Base-by-base conservation (phyloP, 2,329 filamentous ascomycete genomes). In the Elsinoe ampelina region DNA sequence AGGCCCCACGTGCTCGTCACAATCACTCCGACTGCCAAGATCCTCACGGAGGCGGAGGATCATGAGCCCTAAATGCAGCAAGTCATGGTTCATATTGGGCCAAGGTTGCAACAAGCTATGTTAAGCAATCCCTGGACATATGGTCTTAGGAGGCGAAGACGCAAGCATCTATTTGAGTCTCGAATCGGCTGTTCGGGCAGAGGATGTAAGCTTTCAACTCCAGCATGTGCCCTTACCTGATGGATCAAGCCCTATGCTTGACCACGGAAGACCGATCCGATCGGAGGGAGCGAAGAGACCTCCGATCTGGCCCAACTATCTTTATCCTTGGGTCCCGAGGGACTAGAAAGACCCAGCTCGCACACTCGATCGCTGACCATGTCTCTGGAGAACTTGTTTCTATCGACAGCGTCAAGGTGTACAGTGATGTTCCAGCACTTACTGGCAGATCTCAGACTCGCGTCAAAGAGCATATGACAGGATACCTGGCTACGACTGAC, bases 41-140 rank as follows among this genome's bases (percentile, higher is more conserved):
- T 43, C 5, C 11, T 32, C 7, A 50, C 22, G 13, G 11, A 13
- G 5, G 45, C 32, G 45, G 45, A 50, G 45, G 45, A 17, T 34
- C 26, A n/a, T 34, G 26, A 50, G 45, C 45, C 45, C 45, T 50
- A 50, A 50, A 50, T 50, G 45, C 45, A 32, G 11, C 32, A 50
- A 50, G 45, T 50, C 45, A 50, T 50, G 32, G 45, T 50, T 22
- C 22, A 50, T n/a, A 4, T 26, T 50, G 15, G 15, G 15, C 20
- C 30, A n/a, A 19, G 32, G 22, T 32, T 2, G 11, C 6, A 26
- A 3, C 45, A 50, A 50, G 22, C 2, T 50, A 50, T 19, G 45
- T 50, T 6, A 34, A 19, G 15, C 17, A 12, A 17, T 43, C 15
- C 3, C 5, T 41, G 38, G 22, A 20, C 2, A 43, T 20, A 12